Base-by-base conservation (phyloP, 75 land plant species). In the Pinus taeda region DNA sequence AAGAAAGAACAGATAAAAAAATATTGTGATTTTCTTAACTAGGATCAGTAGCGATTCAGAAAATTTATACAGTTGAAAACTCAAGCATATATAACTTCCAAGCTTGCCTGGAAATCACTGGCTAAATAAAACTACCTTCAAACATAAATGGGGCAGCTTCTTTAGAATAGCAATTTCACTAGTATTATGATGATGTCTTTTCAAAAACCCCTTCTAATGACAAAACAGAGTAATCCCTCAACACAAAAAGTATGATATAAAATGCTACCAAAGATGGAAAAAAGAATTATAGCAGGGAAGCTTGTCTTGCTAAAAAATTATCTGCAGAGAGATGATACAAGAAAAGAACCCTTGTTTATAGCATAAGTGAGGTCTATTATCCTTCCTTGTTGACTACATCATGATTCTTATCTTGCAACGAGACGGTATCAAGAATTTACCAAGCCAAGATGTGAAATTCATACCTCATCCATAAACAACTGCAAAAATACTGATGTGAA, bases 401-500 rank as follows among this genome's bases (percentile, higher is more conserved):
- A 63, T 65, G 39, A 65, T 17, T 5, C 69, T 30, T 37, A 1
- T 12, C 20, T 65, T 65, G 30, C 69, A 65, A 33, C 7, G 39
- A 65, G 36, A 65, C 17, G 33, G 36, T 65, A 65, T 14, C 18
- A 15, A 30, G 4, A 30, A 65, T 15, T 65, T 69, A 3, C 18
- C 49, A 12, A 69, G 2, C 22, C 37, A 69, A 69, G 22, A 42
- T 69, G 24, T 69, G 17, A 69, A 37, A 37, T 8, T 15, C 13
- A 20, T 69, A 69, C 71, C 71, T 69, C 71, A 42, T 69, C 71
- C 71, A 69, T 69, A 42, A 69, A 69, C 71, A 69, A 42, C 42
- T 21, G 71, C 36, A 69, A 45, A 42, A 69, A 39, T n/a, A 55
- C 42, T 69, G 71, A 69, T 11, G 71, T 39, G 42, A 69, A 69